Base-by-base conservation (phyloP, 176 grass and related monocot genomes). In the Rhynchospora tenuis region DNA sequence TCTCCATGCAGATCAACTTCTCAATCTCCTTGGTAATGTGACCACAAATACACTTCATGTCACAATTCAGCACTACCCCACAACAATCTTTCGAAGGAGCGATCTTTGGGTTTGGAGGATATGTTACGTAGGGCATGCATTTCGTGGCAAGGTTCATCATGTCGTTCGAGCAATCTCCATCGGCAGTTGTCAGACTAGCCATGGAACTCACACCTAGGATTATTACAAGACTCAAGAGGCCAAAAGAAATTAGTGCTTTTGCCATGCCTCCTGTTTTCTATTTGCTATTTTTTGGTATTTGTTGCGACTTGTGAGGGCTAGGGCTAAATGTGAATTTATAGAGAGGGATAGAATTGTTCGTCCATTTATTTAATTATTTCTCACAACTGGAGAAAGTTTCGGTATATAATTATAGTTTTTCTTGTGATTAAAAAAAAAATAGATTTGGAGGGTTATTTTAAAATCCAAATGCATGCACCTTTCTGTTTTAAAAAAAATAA, bases 1-100 rank as follows among this genome's bases (percentile, higher is more conserved):
- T 93, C 1, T 88, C 72, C 88, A 93, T 90, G 64, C 61, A 83
- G 44, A 93, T 66, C 0, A 90, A 0, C 64, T 84, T 84, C 79
- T 90, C 64, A 0, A 72, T 8, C 1, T 48, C 48, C 20, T 79
- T 59, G 29, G 58, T 89, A 26, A 88, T n/a, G 51, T 84, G 86
- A 38, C 55, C 50, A 58, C 91, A 93, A 12, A 90, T 0, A 70
- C 88, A 86, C 10, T 84, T 64, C 0, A 86, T 7, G 8, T 93
- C 7, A 3, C 3, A 59, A 24, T 70, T 86, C 16, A 64, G 14
- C 3, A 93, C 20, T 9, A 28, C 72, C 17, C 1, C 26, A 0
- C 88, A 90, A 7, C 86, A 93, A 27, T 23, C 48, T 7, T 66
- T 43, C 4, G 88, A 83, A 22, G 91, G 91, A 46, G 62, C 3